phyloP scores from a whole-genome alignment of 305 asterid genomes.

The Fraxinus paxiana region DNA sequence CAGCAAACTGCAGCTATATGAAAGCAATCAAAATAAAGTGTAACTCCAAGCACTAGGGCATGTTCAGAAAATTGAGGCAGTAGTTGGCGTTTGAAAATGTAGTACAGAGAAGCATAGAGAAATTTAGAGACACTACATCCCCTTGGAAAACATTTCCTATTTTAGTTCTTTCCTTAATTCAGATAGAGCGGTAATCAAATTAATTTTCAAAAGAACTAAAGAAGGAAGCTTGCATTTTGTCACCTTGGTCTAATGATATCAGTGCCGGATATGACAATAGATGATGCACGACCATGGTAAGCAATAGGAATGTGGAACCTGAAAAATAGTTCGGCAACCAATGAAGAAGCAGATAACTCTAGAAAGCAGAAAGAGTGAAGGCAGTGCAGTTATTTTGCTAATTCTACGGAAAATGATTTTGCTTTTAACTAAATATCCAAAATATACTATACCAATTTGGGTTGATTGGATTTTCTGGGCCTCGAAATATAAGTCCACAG shows the following conservation, averaged over 20 bases:
- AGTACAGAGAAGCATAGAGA: background rate
- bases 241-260: constrained; percentile 89
- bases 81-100: background rate
- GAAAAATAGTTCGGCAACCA: constrained; percentile 23
- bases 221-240: constrained; percentile 13
- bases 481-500: constrained; percentile 86
- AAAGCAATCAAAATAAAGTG: constrained; percentile 13
- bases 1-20: background rate
- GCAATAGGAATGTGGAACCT: constrained; percentile 98
- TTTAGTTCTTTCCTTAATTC: background rate
- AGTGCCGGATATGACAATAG: constrained; percentile 86
- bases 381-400: background rate
- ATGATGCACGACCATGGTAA: constrained; percentile 97
- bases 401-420: constrained; percentile 1
- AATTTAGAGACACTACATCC: background rate
- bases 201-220: background rate
- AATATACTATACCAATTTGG: constrained; percentile 59
- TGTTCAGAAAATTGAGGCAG: background rate
- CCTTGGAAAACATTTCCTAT: background rate
- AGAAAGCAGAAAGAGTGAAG: background rate
- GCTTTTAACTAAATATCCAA: background rate
- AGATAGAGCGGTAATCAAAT: background rate
- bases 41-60: background rate
- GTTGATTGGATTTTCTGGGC: constrained; percentile 70
- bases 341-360: constrained; percentile 9